Base-by-base conservation (phyloP, 1,284 basidiomycete species). In the Phlebopus sp. region DNA sequence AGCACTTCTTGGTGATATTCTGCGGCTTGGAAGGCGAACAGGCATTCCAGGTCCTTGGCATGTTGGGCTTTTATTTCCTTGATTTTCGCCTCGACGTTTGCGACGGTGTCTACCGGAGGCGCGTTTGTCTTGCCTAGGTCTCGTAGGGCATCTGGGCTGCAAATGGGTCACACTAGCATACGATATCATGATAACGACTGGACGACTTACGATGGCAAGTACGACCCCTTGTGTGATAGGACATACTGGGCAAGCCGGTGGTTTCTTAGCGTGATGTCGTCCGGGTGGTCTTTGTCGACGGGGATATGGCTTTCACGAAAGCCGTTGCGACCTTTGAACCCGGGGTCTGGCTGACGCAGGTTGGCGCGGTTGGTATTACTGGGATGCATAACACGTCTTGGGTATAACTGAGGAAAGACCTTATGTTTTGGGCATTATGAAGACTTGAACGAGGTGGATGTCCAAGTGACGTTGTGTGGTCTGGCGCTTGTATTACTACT, bases 21-120 rank as follows among this genome's bases (percentile, higher is more conserved):
- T 14, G 68, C 58, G 4, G 68, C 70, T 10, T 78, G 74, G 44
- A 71, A 67, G 17, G 51, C 50, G 49, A 72, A 73, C 17, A 80
- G 59, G 14, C 67, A 58, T 35, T 73, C 63, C 4, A 82, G 64
- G 50, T 79, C 72, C 19, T 62, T 57, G 5, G 64, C 31, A 49
- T 79, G 74, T 39, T 72, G 67, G 23, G 58, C 47, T 45, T 69
- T 66, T 39, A 75, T 58, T 18, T 65, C 59, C 38, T 55, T 56
- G 48, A 81, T 71, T 14, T 66, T 69, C 35, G 68, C 59, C 29
- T 66, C 58, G 35, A 72, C 2, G 40, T 21, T 53, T 0, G 58
- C 57, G 27, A 63, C 35, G 2, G 69, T 70, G 42, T 70, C 63
- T 18, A 37, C 45, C 1, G 38, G 54, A 3, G 23, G 19, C 9